Base-by-base conservation (phyloP, 1,139 yeast genomes). In the Yamadazyma atlantica region DNA sequence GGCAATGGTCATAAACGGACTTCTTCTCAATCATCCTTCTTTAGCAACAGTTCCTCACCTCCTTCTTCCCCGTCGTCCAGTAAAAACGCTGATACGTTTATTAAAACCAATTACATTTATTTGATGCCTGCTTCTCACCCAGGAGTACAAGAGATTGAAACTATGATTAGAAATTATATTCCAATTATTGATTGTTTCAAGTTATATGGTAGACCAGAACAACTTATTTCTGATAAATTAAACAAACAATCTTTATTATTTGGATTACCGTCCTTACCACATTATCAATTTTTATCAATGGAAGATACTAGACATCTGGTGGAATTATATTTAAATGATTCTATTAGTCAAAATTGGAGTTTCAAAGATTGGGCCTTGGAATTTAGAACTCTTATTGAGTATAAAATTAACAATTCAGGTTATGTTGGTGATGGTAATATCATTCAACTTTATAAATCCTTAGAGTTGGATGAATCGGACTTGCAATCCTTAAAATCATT, bases 231-330 rank as follows among this genome's bases (percentile, higher is more conserved):
- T 29, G 69, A 71, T 45, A 74, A 77, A 54, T 54, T 57, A 11
- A 66, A 73, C 42, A 57, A 60, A n/a, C 53, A 58, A 5, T 73
- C 80, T 3, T 54, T 78, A 50, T 60, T 78, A 21, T 78, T 77
- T 56, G 82, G 77, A 1, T 64, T 78, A 43, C 83, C 83, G 1
- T 73, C 78, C 31, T 67, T 78, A 46, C 83, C 83, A 5, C 74
- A 66, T 43, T 75, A 71, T 36, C 70, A 73, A 45, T 78, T 75
- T 48, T 52, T 78, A 44, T 64, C 76, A 4, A 53, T 56, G 12
- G 64, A 62, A 11, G 72, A 71, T 28, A 65, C 76, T 0, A 52
- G 49, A 19, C 58, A 55, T 18, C 52, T 71, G 18, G 66, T 73
- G 8, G 55, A 58, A 0, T 42, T 57, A 21, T 60, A 64, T 44